Evolutionary conservation across 2,329 filamentous ascomycete genomes (phyloP).

Genomic region (Colletotrichum orbiculare): DNA sequence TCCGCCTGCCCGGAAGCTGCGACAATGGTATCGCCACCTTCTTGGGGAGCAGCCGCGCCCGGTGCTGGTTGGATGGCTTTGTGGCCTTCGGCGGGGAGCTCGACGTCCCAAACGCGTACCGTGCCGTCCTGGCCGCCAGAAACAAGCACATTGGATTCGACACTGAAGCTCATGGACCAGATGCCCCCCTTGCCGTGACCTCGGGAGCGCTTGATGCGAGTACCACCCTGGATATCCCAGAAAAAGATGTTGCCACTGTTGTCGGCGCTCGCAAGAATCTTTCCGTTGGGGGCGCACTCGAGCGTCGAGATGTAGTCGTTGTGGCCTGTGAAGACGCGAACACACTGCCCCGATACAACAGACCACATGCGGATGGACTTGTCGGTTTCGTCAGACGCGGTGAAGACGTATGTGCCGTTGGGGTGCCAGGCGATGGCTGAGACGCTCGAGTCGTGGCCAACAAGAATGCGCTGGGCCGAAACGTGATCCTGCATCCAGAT

Average conservation of each 20-base stretch:
- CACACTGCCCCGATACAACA: constrained; percentile 85
- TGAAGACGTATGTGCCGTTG: constrained; percentile 94
- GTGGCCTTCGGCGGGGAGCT: constrained; percentile 74
- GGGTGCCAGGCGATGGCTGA: constrained; percentile 94
- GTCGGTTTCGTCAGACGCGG: constrained; percentile 84
- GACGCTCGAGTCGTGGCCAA: constrained; percentile 93
- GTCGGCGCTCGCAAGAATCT: constrained; percentile 91
- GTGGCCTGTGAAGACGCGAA: constrained; percentile 93
- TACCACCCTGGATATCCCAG: constrained; percentile 92
- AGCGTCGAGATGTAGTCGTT: constrained; percentile 87
- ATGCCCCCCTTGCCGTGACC: constrained; percentile 95
- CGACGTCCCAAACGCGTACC: constrained; percentile 93
- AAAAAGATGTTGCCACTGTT: constrained; percentile 89
- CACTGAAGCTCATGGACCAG: constrained; percentile 92
- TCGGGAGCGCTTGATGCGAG: constrained; percentile 89
- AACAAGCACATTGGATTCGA: constrained; percentile 89
- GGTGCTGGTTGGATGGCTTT: constrained; percentile 55
- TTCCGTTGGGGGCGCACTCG: constrained; percentile 87
- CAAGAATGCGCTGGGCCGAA: constrained; percentile 86
- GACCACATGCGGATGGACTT: constrained; percentile 98
- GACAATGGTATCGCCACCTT: constrained; percentile 45
- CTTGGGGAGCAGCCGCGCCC: constrained; percentile 37
- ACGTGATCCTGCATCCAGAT: constrained; percentile 95
- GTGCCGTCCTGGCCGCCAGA: constrained; percentile 93
- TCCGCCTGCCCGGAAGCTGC: constrained; percentile 44